Conservation (phyloP, 305 asterid genomes). For the Euphrasia arctica region DNA sequence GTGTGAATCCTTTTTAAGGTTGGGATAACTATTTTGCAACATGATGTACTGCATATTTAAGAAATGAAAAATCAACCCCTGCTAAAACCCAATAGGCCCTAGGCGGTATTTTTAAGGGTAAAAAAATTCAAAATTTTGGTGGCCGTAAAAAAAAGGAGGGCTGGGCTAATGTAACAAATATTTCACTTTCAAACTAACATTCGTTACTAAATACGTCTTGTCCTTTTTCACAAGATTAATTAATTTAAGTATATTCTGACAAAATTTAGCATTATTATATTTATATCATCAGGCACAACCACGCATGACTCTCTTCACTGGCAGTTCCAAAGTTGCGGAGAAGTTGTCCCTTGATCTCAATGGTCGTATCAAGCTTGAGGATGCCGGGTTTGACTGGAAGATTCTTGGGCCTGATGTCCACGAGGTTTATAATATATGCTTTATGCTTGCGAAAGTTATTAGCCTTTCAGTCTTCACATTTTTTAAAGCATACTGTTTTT, state of each 20-base stretch:
- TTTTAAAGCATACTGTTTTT: background rate
- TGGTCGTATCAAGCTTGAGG: slow-evolving; percentile 85
- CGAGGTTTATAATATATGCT: slow-evolving; percentile 43
- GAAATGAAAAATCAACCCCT: too few relatives aligned
- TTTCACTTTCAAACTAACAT: background rate
- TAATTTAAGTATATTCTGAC: slow-evolving; percentile 1
- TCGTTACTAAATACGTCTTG: background rate
- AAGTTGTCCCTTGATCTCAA: slow-evolving; percentile 78
- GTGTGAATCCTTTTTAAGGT: too few relatives aligned
- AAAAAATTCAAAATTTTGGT: too few relatives aligned
- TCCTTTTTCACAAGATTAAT: slow-evolving; percentile 1
- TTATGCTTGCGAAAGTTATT: background rate
- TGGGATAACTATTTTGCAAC: too few relatives aligned
- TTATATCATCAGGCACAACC: slow-evolving; percentile 66
- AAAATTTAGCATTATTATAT: slow-evolving; percentile 5
- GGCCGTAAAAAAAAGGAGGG: too few relatives aligned
- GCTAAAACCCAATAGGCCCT: too few relatives aligned
- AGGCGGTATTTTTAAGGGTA: too few relatives aligned
- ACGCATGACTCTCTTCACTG: slow-evolving; percentile 96
- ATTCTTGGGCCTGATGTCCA: slow-evolving; percentile 96
- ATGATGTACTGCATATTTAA: too few relatives aligned
- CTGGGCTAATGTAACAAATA: background rate
- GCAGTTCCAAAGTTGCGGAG: slow-evolving; percentile 93
- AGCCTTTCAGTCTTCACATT: background rate
- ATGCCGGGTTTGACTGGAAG: slow-evolving; percentile 99